These are phyloP conservation scores for Crucibulum laeve DNA, from an alignment of 768 basidiomycete species.

Conservation along the genomic window DNA sequence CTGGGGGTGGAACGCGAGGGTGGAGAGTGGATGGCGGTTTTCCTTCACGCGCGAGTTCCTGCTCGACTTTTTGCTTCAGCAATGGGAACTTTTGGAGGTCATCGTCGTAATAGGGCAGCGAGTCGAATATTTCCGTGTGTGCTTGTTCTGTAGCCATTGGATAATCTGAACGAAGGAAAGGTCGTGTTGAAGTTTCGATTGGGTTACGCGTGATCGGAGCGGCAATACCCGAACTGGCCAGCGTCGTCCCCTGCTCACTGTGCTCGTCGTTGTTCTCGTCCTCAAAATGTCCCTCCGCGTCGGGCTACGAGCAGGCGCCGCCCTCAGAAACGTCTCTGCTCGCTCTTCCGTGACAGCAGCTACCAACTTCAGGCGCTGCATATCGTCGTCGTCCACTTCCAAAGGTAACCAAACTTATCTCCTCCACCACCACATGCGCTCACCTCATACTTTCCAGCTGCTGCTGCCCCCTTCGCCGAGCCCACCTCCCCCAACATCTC, in stretches of 20 bases:
- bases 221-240: constrained; percentile 33
- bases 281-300: constrained; percentile 30
- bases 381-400: constrained; percentile 42
- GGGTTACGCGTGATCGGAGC: constrained; percentile 13
- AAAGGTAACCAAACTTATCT: constrained; percentile 37
- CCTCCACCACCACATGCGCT: constrained; percentile 1
- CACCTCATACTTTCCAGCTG: constrained; percentile 34
- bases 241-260: constrained; percentile 8
- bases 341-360: constrained; percentile 23
- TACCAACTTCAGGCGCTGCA: constrained; percentile 26
- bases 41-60: constrained; percentile 69
- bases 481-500: constrained; percentile 87
- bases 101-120: constrained; percentile 93
- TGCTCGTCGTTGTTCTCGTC: constrained; percentile 12
- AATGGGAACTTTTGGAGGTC: constrained; percentile 75
- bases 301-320: constrained; percentile 37
- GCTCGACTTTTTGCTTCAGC: constrained; percentile 71
- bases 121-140: constrained; percentile 58
- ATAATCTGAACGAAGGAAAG: neutral
- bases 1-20: constrained; percentile 63
- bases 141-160: constrained; percentile 15
- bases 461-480: constrained; percentile 81
- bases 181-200: constrained; percentile 1
- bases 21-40: constrained; percentile 59
- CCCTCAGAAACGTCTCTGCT: constrained; percentile 34